A percentile compares a stretch with the other conserved stretches of the same genome.
phyloP scores from a whole-genome alignment of 768 basidiomycete genomes.

The Hydnomerulius pinastri region DNA sequence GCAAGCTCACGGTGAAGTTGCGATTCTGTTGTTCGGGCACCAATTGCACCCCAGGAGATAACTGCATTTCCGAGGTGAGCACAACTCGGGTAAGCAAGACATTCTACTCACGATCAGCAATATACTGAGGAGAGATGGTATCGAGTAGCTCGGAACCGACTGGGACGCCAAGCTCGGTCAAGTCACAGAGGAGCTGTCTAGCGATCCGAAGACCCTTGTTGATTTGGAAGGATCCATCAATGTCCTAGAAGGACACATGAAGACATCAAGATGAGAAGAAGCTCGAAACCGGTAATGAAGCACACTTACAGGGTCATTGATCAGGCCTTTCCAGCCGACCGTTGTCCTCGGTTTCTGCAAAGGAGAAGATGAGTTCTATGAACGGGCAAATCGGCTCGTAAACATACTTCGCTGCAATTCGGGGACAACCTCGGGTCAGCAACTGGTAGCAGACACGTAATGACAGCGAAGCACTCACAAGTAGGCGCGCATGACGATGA shows the following conservation, averaged over 20 bases:
- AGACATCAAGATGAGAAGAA: background rate
- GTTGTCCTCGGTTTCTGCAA: constrained; percentile 92
- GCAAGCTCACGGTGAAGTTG: constrained; percentile 97
- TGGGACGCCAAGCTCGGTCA: constrained; percentile 87
- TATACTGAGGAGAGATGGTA: constrained; percentile 80
- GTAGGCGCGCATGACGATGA: constrained; percentile 96
- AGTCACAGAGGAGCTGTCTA: constrained; percentile 86
- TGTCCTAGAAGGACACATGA: constrained; percentile 46
- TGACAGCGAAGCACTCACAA: constrained; percentile 62
- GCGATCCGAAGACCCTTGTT: constrained; percentile 94
- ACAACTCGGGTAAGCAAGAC: background rate
- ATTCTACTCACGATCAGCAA: constrained; percentile 63
- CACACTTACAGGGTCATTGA: constrained; percentile 71
- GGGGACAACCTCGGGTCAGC: constrained; percentile 37
- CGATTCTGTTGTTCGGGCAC: constrained; percentile 95
- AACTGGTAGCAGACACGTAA: background rate
- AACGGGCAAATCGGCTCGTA: background rate
- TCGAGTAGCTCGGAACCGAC: constrained; percentile 95
- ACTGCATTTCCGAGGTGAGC: constrained; percentile 38
- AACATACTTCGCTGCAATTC: constrained; percentile 39
- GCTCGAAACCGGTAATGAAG: fast-evolving
- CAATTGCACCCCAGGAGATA: constrained; percentile 93
- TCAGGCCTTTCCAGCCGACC: constrained; percentile 96
- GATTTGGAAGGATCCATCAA: constrained; percentile 92
- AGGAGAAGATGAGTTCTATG: constrained; percentile 9